Evolutionary conservation across 169 alveolate species (phyloP), one percentile per base, ranked within the genome.

Genomic region (Cyclospora cayetanensis): DNA sequence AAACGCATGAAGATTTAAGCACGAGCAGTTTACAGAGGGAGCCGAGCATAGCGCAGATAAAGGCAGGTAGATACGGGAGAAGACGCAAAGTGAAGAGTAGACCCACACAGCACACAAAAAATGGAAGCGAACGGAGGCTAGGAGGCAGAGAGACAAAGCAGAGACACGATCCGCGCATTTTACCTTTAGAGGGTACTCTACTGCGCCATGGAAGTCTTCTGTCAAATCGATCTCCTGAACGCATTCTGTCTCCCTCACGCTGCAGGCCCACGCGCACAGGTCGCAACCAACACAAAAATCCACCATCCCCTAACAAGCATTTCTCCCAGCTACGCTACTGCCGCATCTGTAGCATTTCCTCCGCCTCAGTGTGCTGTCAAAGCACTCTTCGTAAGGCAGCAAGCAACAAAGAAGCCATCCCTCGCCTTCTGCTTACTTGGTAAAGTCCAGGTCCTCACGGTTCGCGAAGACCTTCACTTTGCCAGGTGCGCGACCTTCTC

Each of bases 161-260:
- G 60, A 4, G n/a, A 22, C 22, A 86, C 18, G n/a, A 35, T 18
- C 43, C 2, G 46, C 66, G 50, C 50, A 15, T 41, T 70, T 50
- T 65, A 93, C 96, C 93, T 94, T 96, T 20, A 96, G 76, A 20
- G 96, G 95, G 52, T 96, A 95, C 46, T 96, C 97, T 46, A 96
- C 77, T 34, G 96, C 74, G 15, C 97, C 97, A 89, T 95, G 96
- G 84, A 60, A 96, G 89, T 96, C 97, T 46, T 94, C 95, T 18
- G 93, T 42, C 20, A 96, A 74, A 39, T 95, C 96, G 35, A 96
- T 35, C 77, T 94, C 95, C 52, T 96, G 97, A 43, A 91, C 60
- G 41, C 95, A 94, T 35, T 94, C 94, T 37, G 83, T 35, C 50
- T 96, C 97, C 53, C 80, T 53, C 37, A 96, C 79, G 29, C 96